Base-by-base conservation (phyloP, 768 basidiomycete genomes). In the Cystobasidium onofrii region DNA sequence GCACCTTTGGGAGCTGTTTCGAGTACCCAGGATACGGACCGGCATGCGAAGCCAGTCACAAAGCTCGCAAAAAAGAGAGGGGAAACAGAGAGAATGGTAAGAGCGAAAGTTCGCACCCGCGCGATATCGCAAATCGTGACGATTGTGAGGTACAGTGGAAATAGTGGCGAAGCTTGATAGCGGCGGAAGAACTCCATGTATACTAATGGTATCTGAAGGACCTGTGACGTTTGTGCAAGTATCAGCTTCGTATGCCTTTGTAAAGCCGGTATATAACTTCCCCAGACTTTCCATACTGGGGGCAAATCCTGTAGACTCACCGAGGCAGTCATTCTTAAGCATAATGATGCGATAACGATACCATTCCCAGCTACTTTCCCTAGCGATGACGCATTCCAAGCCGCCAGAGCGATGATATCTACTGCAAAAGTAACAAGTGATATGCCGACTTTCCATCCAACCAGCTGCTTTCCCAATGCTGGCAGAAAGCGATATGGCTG, bases 121-220 rank as follows among this genome's bases (percentile, higher is more conserved):
- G 72, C 72, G 9, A 44, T 50, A 36, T 73, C 63, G 63, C 62
- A 73, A 25, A 73, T 13, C 25, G 64, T 44, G 25, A 31, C 25
- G 33, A 63, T 43, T 7, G 55, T 55, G 17, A 73, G 63, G 29
- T 41, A 67, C 12, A 73, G 72, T 10, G 72, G 25, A 25, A 73
- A 34, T 10, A 39, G 25, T 15, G 64, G 72, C 10, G 72, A 66
- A 23, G 64, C 60, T 15, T 34, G 63, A 23, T 41, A 62, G 1
- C 62, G 25, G 23, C 72, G 62, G 63, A 73, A 65, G 67, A 64
- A 65, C 41, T 73, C 72, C 10, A 73, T 34, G 72, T 63, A 50
- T 4, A 60, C 39, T 13, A 73, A 15, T 4, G 72, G 64, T 10
- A 64, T 31, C 34, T 41, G 25, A 2, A 73, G 20, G 3, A 72